These are phyloP conservation scores for Verticillium alfalfae DNA, from an alignment of 2,329 filamentous ascomycete species.

Conservation along the genomic window DNA sequence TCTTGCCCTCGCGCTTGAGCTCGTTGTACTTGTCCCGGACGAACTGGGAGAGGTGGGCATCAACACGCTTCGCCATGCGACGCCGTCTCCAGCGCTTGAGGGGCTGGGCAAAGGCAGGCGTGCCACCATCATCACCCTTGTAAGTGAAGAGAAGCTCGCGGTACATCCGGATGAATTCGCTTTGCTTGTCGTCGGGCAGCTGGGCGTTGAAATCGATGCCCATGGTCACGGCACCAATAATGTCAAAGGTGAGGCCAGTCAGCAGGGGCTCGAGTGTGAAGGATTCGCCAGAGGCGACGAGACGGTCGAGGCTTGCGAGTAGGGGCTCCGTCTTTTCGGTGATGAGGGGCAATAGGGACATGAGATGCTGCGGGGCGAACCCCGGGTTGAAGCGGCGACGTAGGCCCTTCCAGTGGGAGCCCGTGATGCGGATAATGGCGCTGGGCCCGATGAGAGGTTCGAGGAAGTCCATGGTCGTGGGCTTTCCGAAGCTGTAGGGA, in stretches of 20 bases:
- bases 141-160: slow-evolving; percentile 18
- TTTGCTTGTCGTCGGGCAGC: slow-evolving; percentile 12
- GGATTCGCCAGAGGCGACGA: slow-evolving; percentile 4
- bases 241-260: slow-evolving; percentile 30
- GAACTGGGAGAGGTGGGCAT: slow-evolving; percentile 15
- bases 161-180: slow-evolving; percentile 22
- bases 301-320: slow-evolving; percentile 10
- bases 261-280: slow-evolving; percentile 14
- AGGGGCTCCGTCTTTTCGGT: slow-evolving; percentile 26
- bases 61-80: slow-evolving; percentile 13
- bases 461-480: slow-evolving; percentile 18
- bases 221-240: slow-evolving; percentile 28
- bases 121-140: slow-evolving; percentile 9
- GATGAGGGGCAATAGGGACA: slow-evolving; percentile 26
- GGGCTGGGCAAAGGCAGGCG: slow-evolving; percentile 16
- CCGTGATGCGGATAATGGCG: slow-evolving; percentile 11
- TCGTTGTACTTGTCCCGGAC: slow-evolving; percentile 17
- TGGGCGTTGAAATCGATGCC: slow-evolving; percentile 26
- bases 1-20: slow-evolving; percentile 2
- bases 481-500: slow-evolving; percentile 25
- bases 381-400: slow-evolving; percentile 30
- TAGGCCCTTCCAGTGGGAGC: slow-evolving; percentile 13
- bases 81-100: slow-evolving; percentile 10
- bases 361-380: slow-evolving; percentile 31
- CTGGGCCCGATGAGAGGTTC: slow-evolving; percentile 14